phyloP scores from a whole-genome alignment of 2,329 filamentous ascomycete genomes.

The Didymellaceae sp. region DNA sequence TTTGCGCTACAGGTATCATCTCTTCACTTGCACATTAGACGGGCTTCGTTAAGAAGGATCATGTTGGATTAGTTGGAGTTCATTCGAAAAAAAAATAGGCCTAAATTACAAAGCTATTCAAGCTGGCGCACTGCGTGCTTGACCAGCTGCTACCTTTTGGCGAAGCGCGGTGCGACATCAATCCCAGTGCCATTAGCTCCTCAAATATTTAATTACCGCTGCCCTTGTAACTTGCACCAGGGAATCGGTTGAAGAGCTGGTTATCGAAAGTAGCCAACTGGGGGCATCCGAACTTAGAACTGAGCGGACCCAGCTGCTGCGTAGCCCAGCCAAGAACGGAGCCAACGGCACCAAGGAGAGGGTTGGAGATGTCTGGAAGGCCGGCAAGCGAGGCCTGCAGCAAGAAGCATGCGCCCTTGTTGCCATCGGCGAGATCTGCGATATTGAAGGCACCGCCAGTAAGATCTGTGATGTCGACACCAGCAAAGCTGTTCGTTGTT shows the following conservation, averaged over 20 bases:
- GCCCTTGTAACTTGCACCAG: slow-evolving; percentile 21
- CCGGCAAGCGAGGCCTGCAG: slow-evolving; percentile 24
- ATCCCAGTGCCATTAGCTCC: background rate
- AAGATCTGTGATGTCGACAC: slow-evolving; percentile 24
- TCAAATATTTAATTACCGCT: background rate
- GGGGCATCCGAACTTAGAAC: slow-evolving; percentile 20
- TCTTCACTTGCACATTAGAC: too few species aligned
- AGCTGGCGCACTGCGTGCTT: slow-evolving; percentile 14
- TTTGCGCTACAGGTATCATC: too few species aligned
- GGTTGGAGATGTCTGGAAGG: slow-evolving; percentile 21
- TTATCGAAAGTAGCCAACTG: slow-evolving; percentile 24
- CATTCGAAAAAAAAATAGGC: background rate
- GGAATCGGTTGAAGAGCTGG: slow-evolving; percentile 22
- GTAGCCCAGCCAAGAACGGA: slow-evolving; percentile 24
- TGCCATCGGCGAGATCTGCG: slow-evolving; percentile 22
- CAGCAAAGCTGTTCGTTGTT: slow-evolving; percentile 25
- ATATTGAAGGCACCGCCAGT: slow-evolving; percentile 28
- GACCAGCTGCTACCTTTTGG: background rate
- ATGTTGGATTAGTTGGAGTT: too few species aligned
- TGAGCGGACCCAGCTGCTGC: slow-evolving; percentile 22
- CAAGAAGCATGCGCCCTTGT: slow-evolving; percentile 27
- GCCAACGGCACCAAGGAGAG: slow-evolving; percentile 23
- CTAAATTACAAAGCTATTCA: background rate
- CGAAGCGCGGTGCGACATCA: slow-evolving; percentile 4
- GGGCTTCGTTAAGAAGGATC: too few species aligned